phyloP scores from a whole-genome alignment of 148 eudicot genomes.

The Oxyria digyna region DNA sequence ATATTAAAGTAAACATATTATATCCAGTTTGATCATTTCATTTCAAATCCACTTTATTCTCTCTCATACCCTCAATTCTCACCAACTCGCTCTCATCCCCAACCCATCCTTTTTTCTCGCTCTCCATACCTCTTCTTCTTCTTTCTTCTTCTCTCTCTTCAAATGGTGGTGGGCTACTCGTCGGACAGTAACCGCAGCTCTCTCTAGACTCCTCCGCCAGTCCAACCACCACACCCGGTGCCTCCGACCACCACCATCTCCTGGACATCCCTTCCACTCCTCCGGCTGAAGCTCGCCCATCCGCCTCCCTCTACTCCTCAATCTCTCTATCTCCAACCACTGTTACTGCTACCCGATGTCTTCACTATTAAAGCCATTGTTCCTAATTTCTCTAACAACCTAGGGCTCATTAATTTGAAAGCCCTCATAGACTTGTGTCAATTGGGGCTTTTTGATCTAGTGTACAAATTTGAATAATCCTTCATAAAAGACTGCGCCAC shows the following conservation, averaged over 20 bases:
- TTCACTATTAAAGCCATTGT: too few species aligned
- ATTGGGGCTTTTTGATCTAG: too few species aligned
- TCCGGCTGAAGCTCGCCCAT: constrained; percentile 34
- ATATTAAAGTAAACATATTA: too few species aligned
- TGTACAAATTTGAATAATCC: too few species aligned
- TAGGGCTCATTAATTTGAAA: too few species aligned
- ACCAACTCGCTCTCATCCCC: too few species aligned
- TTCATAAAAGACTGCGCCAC: too few species aligned
- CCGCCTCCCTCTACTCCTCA: constrained; percentile 5
- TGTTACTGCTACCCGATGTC: constrained; percentile 36
- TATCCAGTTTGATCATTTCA: too few species aligned
- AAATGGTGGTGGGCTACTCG: constrained; percentile 40
- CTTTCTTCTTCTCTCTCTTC: not conserved
- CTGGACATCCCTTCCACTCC: constrained; percentile 55
- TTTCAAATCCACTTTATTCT: too few species aligned
- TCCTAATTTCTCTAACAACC: too few species aligned
- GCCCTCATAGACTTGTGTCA: too few species aligned
- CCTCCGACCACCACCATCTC: constrained; percentile 17
- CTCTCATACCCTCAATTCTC: too few species aligned
- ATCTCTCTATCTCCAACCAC: constrained; percentile 19
- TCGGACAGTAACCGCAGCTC: constrained; percentile 61
- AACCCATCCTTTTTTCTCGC: not conserved
- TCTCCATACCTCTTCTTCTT: not conserved
- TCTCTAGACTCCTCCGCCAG: constrained; percentile 15
- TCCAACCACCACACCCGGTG: constrained; percentile 6